These are phyloP conservation scores for Madurella mycetomatis DNA, from an alignment of 2,329 filamentous ascomycete genomes.

Conservation along the genomic window DNA sequence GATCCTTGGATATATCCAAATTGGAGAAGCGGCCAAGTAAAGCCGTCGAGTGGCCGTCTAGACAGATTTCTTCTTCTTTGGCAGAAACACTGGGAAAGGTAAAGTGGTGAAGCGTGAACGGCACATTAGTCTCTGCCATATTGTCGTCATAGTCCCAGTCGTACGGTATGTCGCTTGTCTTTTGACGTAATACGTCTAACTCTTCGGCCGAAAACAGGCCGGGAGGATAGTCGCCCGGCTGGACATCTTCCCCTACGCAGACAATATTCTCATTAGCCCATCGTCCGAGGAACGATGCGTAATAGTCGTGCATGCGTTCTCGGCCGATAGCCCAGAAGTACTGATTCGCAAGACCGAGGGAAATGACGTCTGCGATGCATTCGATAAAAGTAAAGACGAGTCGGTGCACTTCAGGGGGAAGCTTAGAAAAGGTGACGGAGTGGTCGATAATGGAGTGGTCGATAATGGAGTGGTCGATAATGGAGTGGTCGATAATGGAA, in stretches of 20 bases:
- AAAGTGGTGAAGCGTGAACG: constrained; percentile 17
- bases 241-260: constrained; percentile 23
- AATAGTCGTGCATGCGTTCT: constrained; percentile 8
- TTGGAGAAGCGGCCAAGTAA: too few species aligned
- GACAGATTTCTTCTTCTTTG: constrained; percentile 14
- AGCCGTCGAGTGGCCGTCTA: too few species aligned
- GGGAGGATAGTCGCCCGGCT: constrained; percentile 16
- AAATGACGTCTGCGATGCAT: too few species aligned
- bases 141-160: neutral
- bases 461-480: too few species aligned
- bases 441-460: too few species aligned
- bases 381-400: too few species aligned
- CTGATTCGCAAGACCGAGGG: too few species aligned
- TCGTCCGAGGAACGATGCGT: constrained; percentile 20
- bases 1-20: neutral
- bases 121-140: constrained; percentile 11
- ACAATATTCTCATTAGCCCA: constrained; percentile 31
- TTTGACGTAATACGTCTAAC: constrained; percentile 19
- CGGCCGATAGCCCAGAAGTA: too few species aligned
- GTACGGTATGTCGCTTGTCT: constrained; percentile 3
- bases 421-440: too few species aligned
- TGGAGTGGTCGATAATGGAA: too few species aligned
- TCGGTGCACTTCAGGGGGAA: too few species aligned
- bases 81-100: constrained; percentile 4
- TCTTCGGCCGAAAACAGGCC: constrained; percentile 21